phyloP scores from a whole-genome alignment of 78 protist genomes.

The Anaeramoeba flamelloides region DNA sequence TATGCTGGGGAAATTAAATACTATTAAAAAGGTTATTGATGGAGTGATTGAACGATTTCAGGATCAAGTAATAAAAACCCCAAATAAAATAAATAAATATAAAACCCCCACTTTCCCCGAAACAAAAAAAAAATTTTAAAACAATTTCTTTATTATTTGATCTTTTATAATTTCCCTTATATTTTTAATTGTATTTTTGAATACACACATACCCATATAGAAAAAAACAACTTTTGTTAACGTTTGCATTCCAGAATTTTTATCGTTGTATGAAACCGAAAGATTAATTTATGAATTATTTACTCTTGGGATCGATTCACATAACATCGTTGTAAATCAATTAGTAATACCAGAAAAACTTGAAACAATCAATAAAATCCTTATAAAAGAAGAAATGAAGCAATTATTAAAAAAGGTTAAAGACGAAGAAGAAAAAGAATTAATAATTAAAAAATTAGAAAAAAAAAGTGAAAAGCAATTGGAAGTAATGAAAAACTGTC shows the following conservation, averaged over 20 bases:
- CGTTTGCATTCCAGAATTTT: conserved; percentile 94
- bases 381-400: not conserved
- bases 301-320: not conserved
- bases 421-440: not conserved
- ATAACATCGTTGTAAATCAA: not conserved
- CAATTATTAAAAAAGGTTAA: not conserved
- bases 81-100: no score
- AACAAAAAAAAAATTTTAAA: no score
- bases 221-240: conserved; percentile 82
- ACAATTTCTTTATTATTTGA: no score
- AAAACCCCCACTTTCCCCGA: no score
- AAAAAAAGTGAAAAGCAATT: not conserved
- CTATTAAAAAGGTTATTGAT: not conserved
- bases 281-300: conserved; percentile 63
- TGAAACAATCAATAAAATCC: not conserved
- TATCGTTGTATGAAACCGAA: conserved; percentile 95
- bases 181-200: no score
- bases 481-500: not conserved
- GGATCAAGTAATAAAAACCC: not conserved
- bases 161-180: no score
- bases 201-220: conserved; percentile 14
- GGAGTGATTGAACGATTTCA: not conserved
- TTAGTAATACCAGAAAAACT: not conserved
- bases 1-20: not conserved
- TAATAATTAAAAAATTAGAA: not conserved